A percentile compares a stretch with the other conserved stretches of the same genome.
Conservation (phyloP, 805 yeast species). For the Hermanozyma aechmeae region DNA sequence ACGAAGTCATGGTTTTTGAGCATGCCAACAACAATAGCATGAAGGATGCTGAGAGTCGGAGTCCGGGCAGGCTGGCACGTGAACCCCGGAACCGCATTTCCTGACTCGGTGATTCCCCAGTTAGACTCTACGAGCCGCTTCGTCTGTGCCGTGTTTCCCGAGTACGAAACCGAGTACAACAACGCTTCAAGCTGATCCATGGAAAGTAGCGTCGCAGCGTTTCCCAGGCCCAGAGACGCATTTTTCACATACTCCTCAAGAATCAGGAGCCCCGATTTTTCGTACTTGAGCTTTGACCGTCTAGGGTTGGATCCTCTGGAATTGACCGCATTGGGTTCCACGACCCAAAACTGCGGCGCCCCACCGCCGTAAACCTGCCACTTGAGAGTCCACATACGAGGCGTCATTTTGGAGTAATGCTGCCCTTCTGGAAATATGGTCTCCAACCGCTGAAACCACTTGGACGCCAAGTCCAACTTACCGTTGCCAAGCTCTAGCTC, state of each 20-base stretch:
- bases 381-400: slow-evolving; percentile 24
- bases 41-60: slow-evolving; percentile 14
- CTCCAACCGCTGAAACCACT: slow-evolving; percentile 29
- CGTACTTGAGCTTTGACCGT: slow-evolving; percentile 11
- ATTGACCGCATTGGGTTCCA: slow-evolving; percentile 3
- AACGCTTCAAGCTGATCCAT: slow-evolving; percentile 16
- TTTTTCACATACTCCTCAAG: slow-evolving; percentile 14
- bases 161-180: slow-evolving; percentile 25
- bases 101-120: slow-evolving; percentile 23
- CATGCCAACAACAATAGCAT: slow-evolving; percentile 22
- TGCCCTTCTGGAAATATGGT: slow-evolving; percentile 9
- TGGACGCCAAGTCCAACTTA: slow-evolving; percentile 31
- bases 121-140: slow-evolving; percentile 15
- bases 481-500: slow-evolving; percentile 22
- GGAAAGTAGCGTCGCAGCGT: slow-evolving; percentile 7
- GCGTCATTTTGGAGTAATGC: slow-evolving; percentile 15
- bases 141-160: slow-evolving; percentile 13
- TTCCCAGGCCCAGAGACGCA: slow-evolving; percentile 5
- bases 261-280: slow-evolving; percentile 12
- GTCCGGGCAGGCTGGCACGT: slow-evolving; percentile 16
- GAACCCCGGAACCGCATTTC: slow-evolving; percentile 8
- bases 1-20: slow-evolving; percentile 22
- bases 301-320: slow-evolving; percentile 9
- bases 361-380: slow-evolving; percentile 25
- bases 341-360: slow-evolving; percentile 21